Evolutionary conservation across 768 basidiomycete genomes (phyloP), one percentile per base, ranked within the genome.

Genomic region (Lactarius sanguifluus): DNA sequence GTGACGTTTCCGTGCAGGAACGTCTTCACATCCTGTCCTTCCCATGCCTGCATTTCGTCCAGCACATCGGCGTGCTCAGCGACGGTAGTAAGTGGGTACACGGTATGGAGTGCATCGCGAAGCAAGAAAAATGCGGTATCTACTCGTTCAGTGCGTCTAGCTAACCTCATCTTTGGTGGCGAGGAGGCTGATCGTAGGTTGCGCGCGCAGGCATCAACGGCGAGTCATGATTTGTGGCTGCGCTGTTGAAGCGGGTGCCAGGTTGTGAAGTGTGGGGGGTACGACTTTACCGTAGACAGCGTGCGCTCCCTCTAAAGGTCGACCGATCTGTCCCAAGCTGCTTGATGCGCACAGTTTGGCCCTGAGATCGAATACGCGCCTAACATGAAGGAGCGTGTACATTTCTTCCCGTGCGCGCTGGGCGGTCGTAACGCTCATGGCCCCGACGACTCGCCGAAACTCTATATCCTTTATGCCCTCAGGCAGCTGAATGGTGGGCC

Each of bases 61-160:
- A 82, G 62, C 77, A 84, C 50, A 63, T 85, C 23, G 84, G 84
- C 8, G 72, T 75, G 10, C 75, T 84, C 69, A 82, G 83, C 5
- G 83, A 85, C 58, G 83, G 84, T 10, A 83, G 84, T 9, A 85
- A 85, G 73, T 84, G 82, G 81, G 68, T 82, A 4, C 85, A 83
- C 62, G 84, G 83, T 6, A 61, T 83, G 59, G 79, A 80, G 43
- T 77, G 80, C 25, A 73, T 84, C 57, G 73, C 67, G 60, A 75
- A 77, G 16, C 84, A 83, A 68, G 77, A 74, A 54, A 73, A 78
- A n/a, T n/a, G n/a, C n/a, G n/a, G n/a, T n/a, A n/a, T n/a, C n/a
- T n/a, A n/a, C n/a, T n/a, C n/a, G n/a, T n/a, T n/a, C n/a, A n/a
- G n/a, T n/a, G n/a, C n/a, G 40, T 68, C n/a, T n/a, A n/a, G n/a